Conservation (phyloP, 805 yeast species). For the Myxozyma lipomycoides region DNA sequence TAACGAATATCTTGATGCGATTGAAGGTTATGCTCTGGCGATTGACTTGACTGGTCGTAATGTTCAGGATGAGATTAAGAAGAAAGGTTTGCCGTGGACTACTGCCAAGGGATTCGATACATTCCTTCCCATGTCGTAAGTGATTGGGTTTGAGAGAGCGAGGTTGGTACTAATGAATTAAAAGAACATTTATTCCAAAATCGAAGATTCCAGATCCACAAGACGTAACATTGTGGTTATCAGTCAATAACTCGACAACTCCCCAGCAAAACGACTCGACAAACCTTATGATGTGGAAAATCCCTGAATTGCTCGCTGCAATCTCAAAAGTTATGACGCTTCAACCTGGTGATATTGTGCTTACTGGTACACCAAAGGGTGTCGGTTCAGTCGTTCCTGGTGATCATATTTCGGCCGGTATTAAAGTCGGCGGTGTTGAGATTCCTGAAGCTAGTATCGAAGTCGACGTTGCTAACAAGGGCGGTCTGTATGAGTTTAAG, state of each 20-base stretch:
- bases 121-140: conserved; percentile 74
- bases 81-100: conserved; percentile 93
- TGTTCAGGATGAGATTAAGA: conserved; percentile 91
- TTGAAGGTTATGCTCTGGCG: conserved; percentile 73
- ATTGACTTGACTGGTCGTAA: conserved; percentile 94
- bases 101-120: conserved; percentile 97
- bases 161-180: not conserved
- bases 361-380: conserved; percentile 97
- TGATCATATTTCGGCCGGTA: conserved; percentile 64
- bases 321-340: conserved; percentile 89
- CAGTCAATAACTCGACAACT: conserved; percentile 63
- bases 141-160: not conserved
- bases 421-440: conserved; percentile 53
- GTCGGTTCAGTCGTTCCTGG: conserved; percentile 85
- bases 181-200: conserved; percentile 56
- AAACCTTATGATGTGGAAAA: conserved; percentile 79
- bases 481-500: conserved; percentile 57
- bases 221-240: conserved; percentile 57
- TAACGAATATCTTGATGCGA: conserved; percentile 67
- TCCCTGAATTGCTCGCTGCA: conserved; percentile 71
- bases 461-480: conserved; percentile 51
- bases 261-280: conserved; percentile 66
- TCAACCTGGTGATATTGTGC: conserved; percentile 81
- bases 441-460: conserved; percentile 50
- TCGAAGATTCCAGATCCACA: conserved; percentile 66